phyloP scores from a whole-genome alignment of 805 yeast genomes.

The Lipomyces orientalis region DNA sequence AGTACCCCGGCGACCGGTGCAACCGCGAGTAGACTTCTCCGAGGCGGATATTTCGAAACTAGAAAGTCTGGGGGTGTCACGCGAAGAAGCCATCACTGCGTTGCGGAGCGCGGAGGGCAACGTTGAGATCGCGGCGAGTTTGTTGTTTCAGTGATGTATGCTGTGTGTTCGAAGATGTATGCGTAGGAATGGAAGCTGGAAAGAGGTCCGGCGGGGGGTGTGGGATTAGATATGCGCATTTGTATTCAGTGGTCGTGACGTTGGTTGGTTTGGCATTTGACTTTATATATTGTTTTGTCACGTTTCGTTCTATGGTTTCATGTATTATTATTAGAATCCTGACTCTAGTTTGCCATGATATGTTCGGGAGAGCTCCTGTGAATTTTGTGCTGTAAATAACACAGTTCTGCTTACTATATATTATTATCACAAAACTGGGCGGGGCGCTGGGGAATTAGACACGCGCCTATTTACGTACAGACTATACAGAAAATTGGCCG shows the following conservation, averaged over 20 bases:
- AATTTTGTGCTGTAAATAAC: no score
- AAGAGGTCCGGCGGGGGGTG: neutral
- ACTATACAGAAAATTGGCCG: no score
- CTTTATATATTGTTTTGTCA: neutral
- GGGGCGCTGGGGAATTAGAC: no score
- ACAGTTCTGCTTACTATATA: no score
- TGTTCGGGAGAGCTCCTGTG: neutral
- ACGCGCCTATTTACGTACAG: no score
- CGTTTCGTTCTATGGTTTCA: neutral
- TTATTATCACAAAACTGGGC: no score
- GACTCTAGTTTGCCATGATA: neutral
- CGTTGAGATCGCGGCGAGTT: slow-evolving; percentile 83
- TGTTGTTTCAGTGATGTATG: slow-evolving; percentile 42
- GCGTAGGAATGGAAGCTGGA: neutral
- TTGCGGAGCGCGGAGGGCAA: slow-evolving; percentile 73
- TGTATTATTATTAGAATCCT: neutral
- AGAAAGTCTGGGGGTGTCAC: slow-evolving; percentile 72
- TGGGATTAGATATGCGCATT: slow-evolving; percentile 5
- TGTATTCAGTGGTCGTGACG: neutral
- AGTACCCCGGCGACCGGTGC: slow-evolving; percentile 13
- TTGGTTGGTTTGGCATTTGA: slow-evolving; percentile 8
- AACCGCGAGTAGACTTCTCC: slow-evolving; percentile 36
- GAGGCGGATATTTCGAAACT: slow-evolving; percentile 56
- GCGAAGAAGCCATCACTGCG: slow-evolving; percentile 67
- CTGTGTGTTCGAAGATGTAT: neutral